A percentile compares a stretch with the other conserved stretches of the same genome.
These are phyloP conservation scores for Ustilago xerochloae DNA, from an alignment of 1,284 basidiomycete species.

Conservation along the genomic window DNA sequence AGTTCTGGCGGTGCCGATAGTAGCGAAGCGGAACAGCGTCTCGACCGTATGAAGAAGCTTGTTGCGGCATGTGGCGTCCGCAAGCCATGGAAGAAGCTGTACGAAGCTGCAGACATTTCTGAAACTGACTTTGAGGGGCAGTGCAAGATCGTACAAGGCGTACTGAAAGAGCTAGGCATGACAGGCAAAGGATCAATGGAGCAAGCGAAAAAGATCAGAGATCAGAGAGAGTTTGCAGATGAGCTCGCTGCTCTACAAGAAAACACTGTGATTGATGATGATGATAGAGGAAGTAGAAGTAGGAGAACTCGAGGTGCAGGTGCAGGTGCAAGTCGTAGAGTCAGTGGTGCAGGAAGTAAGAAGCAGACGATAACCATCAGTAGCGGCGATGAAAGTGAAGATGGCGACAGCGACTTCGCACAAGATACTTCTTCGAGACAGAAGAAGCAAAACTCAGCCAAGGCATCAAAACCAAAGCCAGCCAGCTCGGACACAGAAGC, in stretches of 20 bases:
- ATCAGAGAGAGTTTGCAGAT: constrained; percentile 37
- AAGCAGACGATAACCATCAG: constrained; percentile 1
- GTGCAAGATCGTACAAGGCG: constrained; percentile 32
- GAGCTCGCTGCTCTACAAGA: constrained; percentile 35
- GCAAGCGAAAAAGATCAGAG: constrained; percentile 39
- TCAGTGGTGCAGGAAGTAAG: neutral
- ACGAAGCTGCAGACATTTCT: constrained; percentile 21
- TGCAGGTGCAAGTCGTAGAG: neutral
- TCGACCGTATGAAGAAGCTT: constrained; percentile 41
- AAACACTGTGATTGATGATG: constrained; percentile 17
- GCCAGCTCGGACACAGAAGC: constrained; percentile 5
- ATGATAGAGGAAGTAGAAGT: neutral
- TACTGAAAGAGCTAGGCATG: constrained; percentile 40
- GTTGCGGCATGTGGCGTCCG: constrained; percentile 41
- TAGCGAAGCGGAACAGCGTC: constrained; percentile 30
- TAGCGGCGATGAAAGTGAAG: constrained; percentile 10
- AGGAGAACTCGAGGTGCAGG: constrained; percentile 5
- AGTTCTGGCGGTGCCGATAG: neutral
- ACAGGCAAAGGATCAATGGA: constrained; percentile 39
- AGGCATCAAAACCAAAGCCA: neutral
- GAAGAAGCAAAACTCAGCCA: neutral
- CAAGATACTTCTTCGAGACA: neutral
- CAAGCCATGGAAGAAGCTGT: constrained; percentile 50
- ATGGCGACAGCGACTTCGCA: constrained; percentile 26
- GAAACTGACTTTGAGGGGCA: constrained; percentile 20